A percentile compares a stretch with the other conserved stretches of the same genome.
Conservation (phyloP, 2,329 filamentous ascomycete species). For the Paraconiothyrium brasiliense region DNA sequence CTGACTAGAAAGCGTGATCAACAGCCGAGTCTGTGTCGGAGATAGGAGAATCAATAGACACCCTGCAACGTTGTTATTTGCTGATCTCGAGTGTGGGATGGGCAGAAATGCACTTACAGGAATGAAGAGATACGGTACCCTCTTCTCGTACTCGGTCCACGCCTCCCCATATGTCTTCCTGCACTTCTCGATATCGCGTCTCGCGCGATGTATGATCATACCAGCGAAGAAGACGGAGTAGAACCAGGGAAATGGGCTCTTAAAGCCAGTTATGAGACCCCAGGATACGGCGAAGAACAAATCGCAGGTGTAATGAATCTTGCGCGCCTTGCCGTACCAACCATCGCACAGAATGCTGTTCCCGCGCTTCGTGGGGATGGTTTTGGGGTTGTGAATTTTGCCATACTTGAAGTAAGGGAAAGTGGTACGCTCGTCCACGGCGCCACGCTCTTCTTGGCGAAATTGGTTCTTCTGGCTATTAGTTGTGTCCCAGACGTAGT, state of each 20-base stretch:
- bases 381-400: slow-evolving; percentile 80
- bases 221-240: slow-evolving; percentile 81
- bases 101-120: slow-evolving; percentile 57
- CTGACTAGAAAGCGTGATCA: not conserved
- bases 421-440: slow-evolving; percentile 72
- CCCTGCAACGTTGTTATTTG: not conserved
- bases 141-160: slow-evolving; percentile 82
- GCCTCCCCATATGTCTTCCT: slow-evolving; percentile 81
- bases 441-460: slow-evolving; percentile 80
- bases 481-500: slow-evolving; percentile 92
- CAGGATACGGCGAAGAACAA: slow-evolving; percentile 79
- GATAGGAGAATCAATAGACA: not conserved
- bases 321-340: slow-evolving; percentile 79
- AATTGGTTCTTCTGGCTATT: slow-evolving; percentile 96
- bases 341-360: slow-evolving; percentile 84
- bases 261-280: slow-evolving; percentile 84
- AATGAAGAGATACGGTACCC: slow-evolving; percentile 86
- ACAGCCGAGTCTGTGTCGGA: no score
- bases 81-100: not conserved
- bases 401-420: slow-evolving; percentile 95
- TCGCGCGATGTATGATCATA: slow-evolving; percentile 83
- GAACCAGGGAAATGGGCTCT: slow-evolving; percentile 87
- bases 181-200: slow-evolving; percentile 79
- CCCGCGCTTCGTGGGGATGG: slow-evolving; percentile 75
- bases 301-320: slow-evolving; percentile 84